Percentiles rank a stretch among this genome's conserved stretches.
phyloP scores from a whole-genome alignment of 2,329 filamentous ascomycete species.

The Stagonosporopsis vannaccii region DNA sequence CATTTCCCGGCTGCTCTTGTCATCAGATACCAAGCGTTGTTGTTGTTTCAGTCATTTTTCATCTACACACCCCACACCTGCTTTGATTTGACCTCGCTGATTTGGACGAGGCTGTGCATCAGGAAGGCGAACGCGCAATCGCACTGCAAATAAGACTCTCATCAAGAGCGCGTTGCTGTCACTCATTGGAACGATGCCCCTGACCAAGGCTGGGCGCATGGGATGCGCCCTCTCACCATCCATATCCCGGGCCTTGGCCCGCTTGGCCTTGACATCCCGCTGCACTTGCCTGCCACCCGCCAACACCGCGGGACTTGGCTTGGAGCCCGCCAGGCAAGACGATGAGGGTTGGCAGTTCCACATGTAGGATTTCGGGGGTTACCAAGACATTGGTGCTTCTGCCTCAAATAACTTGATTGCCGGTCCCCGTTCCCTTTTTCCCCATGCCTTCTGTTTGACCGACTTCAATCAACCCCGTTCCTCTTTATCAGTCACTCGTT shows the following conservation, averaged over 20 bases:
- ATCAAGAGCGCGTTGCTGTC: slow-evolving; percentile 20
- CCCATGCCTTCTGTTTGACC: slow-evolving; percentile 40
- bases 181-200: slow-evolving; percentile 34
- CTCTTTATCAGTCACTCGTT: slow-evolving; percentile 49
- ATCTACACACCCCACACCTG: not conserved
- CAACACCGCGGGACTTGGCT: slow-evolving; percentile 44
- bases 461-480: slow-evolving; percentile 27
- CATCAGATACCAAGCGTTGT: slow-evolving; percentile 17
- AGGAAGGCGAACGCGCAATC: slow-evolving; percentile 34
- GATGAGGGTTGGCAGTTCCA: slow-evolving; percentile 49
- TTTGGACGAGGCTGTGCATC: slow-evolving; percentile 38
- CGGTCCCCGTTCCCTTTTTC: slow-evolving; percentile 24
- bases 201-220: slow-evolving; percentile 46
- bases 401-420: slow-evolving; percentile 43
- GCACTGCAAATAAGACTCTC: slow-evolving; percentile 24
- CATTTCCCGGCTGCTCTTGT: slow-evolving; percentile 18
- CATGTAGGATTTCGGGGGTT: slow-evolving; percentile 33
- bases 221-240: slow-evolving; percentile 34
- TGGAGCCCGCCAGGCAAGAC: slow-evolving; percentile 38
- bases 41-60: slow-evolving; percentile 10
- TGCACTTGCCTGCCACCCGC: slow-evolving; percentile 34
- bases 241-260: slow-evolving; percentile 32
- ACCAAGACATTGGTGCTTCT: slow-evolving; percentile 38
- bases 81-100: not conserved
- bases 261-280: slow-evolving; percentile 39